Evolutionary conservation across 192 early-diverging fungal species (phyloP).

Genomic region (Geranomyces michiganensis): DNA sequence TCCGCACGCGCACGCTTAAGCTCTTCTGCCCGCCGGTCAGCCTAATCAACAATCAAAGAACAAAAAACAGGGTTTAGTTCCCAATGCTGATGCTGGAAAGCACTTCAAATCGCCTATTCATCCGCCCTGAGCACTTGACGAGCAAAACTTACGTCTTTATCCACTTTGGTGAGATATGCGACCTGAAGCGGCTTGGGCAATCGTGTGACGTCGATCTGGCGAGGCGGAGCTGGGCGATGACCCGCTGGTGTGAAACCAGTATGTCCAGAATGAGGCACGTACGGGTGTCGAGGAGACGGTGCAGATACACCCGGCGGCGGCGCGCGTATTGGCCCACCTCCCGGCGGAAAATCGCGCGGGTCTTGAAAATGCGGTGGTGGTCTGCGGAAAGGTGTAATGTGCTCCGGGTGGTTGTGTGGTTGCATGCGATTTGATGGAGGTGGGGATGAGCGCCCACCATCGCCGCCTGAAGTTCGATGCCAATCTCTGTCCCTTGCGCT

Average conservation of each 20-base stretch:
- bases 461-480: neutral
- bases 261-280: neutral
- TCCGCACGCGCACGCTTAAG: slow-evolving; percentile 18
- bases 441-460: neutral
- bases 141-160: slow-evolving; percentile 18
- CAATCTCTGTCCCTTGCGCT: neutral
- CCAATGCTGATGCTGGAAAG: neutral
- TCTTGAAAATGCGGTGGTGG: slow-evolving; percentile 2
- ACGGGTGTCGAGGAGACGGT: neutral
- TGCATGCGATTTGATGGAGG: neutral
- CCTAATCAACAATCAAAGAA: neutral
- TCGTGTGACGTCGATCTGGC: neutral
- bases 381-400: neutral
- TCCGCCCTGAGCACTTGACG: neutral
- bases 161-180: neutral
- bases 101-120: neutral
- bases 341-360: neutral
- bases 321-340: neutral
- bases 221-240: neutral
- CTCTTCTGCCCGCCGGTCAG: slow-evolving; percentile 17
- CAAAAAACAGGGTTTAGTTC: neutral
- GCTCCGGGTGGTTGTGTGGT: neutral
- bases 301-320: neutral
- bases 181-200: slow-evolving; percentile 17
- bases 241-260: neutral